A percentile compares a stretch with the other conserved stretches of the same genome.
These are phyloP conservation scores for Hemisphaericaspora xylanilytica DNA, from an alignment of 1,139 yeast species.

Conservation along the genomic window DNA sequence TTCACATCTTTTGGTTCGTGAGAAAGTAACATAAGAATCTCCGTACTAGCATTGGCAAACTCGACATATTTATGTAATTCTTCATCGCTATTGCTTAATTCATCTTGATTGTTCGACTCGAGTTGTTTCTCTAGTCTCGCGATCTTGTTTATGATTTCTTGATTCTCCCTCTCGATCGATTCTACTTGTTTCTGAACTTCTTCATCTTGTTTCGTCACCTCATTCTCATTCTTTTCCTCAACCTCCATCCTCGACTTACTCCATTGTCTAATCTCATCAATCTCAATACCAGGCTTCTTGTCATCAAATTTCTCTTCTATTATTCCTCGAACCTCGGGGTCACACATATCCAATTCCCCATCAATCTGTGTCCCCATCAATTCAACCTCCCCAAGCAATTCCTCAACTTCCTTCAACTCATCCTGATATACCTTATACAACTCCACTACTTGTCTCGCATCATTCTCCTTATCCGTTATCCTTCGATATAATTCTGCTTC, in stretches of 20 bases:
- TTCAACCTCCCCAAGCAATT: constrained; percentile 17
- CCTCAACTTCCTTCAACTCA: constrained; percentile 14
- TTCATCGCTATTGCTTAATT: constrained; percentile 7
- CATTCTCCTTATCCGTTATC: constrained; percentile 10
- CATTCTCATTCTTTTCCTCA: constrained; percentile 5
- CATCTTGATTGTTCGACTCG: constrained; percentile 4
- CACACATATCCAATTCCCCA: constrained; percentile 12
- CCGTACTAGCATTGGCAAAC: constrained; percentile 32
- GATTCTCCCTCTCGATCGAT: constrained; percentile 8
- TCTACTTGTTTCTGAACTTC: constrained; percentile 9
- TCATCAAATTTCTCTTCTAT: not conserved
- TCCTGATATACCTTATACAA: constrained; percentile 18
- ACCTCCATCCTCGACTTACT: not conserved
- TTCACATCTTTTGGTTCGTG: constrained; percentile 8
- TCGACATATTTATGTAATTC: constrained; percentile 24
- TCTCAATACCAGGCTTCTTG: constrained; percentile 1
- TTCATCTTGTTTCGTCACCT: constrained; percentile 6
- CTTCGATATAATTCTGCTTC: not conserved
- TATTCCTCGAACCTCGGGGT: constrained; percentile 1
- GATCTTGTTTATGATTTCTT: constrained; percentile 7
- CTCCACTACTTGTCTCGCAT: constrained; percentile 19
- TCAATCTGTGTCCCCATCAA: constrained; percentile 21
- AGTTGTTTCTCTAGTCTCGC: constrained; percentile 4
- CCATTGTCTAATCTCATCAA: not conserved
- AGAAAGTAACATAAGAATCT: constrained; percentile 22